phyloP scores from a whole-genome alignment of 148 eudicot species.

The Simmondsia chinensis region DNA sequence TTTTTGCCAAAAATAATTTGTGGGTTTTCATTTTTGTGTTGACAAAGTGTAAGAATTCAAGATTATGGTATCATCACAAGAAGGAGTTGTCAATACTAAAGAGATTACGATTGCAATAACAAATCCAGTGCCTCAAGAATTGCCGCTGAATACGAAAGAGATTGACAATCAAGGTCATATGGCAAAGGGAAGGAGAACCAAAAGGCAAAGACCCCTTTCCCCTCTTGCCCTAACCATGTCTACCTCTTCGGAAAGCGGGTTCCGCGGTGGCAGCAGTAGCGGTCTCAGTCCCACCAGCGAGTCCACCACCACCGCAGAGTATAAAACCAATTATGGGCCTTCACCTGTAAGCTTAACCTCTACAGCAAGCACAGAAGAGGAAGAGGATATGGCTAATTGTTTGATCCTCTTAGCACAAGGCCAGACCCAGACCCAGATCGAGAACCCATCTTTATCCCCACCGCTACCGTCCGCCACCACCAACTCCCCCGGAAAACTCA shows the following conservation, averaged over 20 bases:
- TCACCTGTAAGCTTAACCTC: neutral
- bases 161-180: conserved; percentile 6
- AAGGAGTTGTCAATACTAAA: no score
- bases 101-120: conserved; percentile 8
- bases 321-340: neutral
- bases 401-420: conserved; percentile 74
- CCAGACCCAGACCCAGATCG: conserved; percentile 4
- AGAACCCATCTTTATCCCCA: neutral
- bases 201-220: conserved; percentile 43
- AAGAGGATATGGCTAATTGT: conserved; percentile 76
- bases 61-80: no score
- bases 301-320: conserved; percentile 10
- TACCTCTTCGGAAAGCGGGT: conserved; percentile 11
- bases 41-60: no score
- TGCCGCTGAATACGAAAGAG: neutral
- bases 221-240: conserved; percentile 30
- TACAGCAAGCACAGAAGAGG: conserved; percentile 24
- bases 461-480: neutral
- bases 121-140: neutral
- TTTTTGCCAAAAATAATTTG: no score
- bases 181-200: conserved; percentile 60
- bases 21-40: no score
- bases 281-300: conserved; percentile 1
- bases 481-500: neutral
- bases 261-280: conserved; percentile 6